Base-by-base conservation (phyloP, 129 eudicot species). In the Ambrosia artemisiifolia region DNA sequence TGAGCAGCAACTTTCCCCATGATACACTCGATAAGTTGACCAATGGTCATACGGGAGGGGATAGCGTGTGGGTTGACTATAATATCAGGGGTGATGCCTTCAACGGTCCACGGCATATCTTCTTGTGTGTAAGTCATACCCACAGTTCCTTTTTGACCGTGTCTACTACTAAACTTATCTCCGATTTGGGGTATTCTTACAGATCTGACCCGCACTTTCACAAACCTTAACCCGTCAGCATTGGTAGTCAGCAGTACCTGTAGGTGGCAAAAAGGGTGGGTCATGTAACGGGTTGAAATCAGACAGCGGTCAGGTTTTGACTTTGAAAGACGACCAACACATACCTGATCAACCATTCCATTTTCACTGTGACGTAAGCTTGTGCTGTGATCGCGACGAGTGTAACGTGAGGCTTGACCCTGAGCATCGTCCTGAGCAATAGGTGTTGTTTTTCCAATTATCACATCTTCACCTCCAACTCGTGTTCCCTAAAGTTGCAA, bases 1-100 rank as follows among this genome's bases (percentile, higher is more conserved):
- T 92, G 98, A 2, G 98, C 98, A 2, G 96, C 98, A 63, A 92
- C 98, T 73, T 92, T 92, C 20, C 96, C 98, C 98, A 92, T 92
- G 57, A 92, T 84, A 73, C 98, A 92, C 69, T 92, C 98, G 33
- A 92, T 92, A 72, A 92, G 98, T 74, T 89, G 98, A 65, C 98
- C 96, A 24, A 89, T 92, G 2, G 98, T 92, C 98, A 92, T 89
- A 46, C 98, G 96, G 20, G 98, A 92, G 7, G 98, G 98, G 48
- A 92, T 92, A 73, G 96, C 98, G 73, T 89, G 98, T 0, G 98
- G 98, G 50, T 92, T 92, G 75, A 92, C 96, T 16, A 89, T 89
- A 36, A 92, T 92, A 49, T 92, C 98, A 0, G 98, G 98, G 1
- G 85, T 81, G 42, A 89, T 92, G 71, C 98, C 98, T 82, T 92